Evolutionary conservation across 164 flowering plant genomes (phyloP).

Genomic region (Echeveria elegans): DNA sequence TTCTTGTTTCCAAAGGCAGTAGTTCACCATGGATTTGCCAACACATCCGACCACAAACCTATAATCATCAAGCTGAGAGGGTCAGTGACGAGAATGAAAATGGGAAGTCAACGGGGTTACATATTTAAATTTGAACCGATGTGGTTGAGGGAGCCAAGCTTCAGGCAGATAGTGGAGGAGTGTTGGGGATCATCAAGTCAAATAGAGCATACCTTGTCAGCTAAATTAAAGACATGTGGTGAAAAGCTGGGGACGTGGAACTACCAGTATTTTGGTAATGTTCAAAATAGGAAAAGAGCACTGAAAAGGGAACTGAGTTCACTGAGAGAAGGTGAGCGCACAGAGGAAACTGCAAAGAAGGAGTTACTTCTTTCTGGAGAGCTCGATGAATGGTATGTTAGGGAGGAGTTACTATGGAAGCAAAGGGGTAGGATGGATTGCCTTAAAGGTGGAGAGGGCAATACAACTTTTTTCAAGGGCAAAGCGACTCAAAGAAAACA

Average conservation of each 20-base stretch:
- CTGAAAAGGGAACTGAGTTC: background rate
- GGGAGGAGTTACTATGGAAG: background rate
- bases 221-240: background rate
- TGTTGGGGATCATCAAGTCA: background rate
- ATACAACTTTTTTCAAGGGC: background rate
- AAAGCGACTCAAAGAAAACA: background rate
- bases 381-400: background rate
- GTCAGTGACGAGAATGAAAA: too few relatives aligned
- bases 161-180: background rate
- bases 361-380: background rate
- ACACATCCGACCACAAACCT: too few relatives aligned
- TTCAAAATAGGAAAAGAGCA: too few relatives aligned
- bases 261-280: background rate
- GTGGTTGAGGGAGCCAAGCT: background rate
- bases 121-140: background rate
- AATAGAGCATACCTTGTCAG: background rate
- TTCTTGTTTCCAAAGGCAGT: too few relatives aligned
- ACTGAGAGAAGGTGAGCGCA: background rate
- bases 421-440: background rate
- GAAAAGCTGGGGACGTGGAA: background rate
- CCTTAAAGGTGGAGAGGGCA: background rate
- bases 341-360: background rate
- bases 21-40: too few relatives aligned
- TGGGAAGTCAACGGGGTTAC: too few relatives aligned
- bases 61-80: too few relatives aligned